phyloP scores from a whole-genome alignment of 305 asterid species.

The Solanum aculeatissimum region DNA sequence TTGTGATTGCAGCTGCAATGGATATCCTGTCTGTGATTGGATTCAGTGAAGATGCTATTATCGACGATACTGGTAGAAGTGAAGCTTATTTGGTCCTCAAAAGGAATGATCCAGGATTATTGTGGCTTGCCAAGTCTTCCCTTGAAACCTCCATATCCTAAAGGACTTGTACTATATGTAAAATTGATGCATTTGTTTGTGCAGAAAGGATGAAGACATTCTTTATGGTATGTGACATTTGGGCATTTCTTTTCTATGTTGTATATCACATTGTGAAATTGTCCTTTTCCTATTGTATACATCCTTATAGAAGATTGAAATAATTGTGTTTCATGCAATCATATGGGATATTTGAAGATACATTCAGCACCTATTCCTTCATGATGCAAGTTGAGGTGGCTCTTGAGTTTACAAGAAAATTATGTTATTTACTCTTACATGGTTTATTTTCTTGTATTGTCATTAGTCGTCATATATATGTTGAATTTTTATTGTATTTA shows the following conservation, averaged over 20 bases:
- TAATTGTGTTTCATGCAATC: background rate
- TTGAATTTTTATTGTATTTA: too few relatives aligned
- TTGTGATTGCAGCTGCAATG: constrained; percentile 56
- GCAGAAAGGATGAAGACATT: background rate
- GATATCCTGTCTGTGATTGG: constrained; percentile 57
- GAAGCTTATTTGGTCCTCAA: constrained; percentile 54
- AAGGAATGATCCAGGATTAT: constrained; percentile 74
- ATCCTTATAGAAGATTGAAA: background rate
- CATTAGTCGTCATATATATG: too few relatives aligned
- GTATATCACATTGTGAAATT: background rate
- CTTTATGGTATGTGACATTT: background rate
- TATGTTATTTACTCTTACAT: background rate
- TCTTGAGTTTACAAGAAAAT: background rate
- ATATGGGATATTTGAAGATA: background rate
- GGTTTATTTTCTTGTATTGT: too few relatives aligned
- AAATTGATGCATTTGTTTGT: background rate
- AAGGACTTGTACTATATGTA: background rate
- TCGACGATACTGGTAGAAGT: constrained; percentile 32
- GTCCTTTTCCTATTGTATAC: background rate
- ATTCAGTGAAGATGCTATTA: constrained; percentile 44
- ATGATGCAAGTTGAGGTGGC: background rate
- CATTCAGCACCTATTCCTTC: background rate
- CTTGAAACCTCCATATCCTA: constrained; percentile 34
- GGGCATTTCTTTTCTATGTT: background rate
- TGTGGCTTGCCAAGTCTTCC: constrained; percentile 87